Base-by-base conservation (phyloP, 2,329 filamentous ascomycete species). In the Aureobasidium melanogenum region DNA sequence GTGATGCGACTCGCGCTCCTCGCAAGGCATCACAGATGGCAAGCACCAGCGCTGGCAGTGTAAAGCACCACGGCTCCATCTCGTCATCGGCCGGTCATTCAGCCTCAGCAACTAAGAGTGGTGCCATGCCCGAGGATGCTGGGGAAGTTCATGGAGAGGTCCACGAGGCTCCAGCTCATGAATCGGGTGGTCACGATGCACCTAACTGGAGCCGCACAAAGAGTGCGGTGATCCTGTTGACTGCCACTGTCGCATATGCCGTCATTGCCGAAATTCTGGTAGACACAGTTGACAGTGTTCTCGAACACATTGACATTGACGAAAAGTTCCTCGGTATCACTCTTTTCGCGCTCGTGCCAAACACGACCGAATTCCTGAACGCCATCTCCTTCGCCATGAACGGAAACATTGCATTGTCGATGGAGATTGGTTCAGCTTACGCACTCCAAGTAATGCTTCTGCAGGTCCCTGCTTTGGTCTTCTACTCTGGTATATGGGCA, bases 351-450 rank as follows among this genome's bases (percentile, higher is more conserved):
- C 80, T 99, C 65, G 95, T 99, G 8, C 94, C 94, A 14, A 99
- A 99, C 77, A 97, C 94, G 1, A 99, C 94, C 1, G 94, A 99
- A 72, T 99, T 99, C 72, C 74, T 99, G 86, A 99, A 99, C 75
- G 94, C 93, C 72, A 99, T 99, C 63, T 97, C 92, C 0, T 99
- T 99, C 73, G 94, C 94, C 59, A 99, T 99, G 93, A 97, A 99
- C 71, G 94, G 94, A 63, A 99, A 99, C 74, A 97, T 99, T 74
- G 94, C 94, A 0, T 79, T 99, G 19, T 97, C 91, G 39, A 99
- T 99, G 94, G 94, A 99, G 72, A 99, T 99, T 67, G 94, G 94
- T 67, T 97, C 92, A 0, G 93, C 93, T 2, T 99, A 99, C 71
- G 94, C 94, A 1, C 80, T 99, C 46, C 94, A 99, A 75, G 94